Base-by-base conservation (phyloP, 2,329 filamentous ascomycete species). In the Rutstroemia sydowiana region DNA sequence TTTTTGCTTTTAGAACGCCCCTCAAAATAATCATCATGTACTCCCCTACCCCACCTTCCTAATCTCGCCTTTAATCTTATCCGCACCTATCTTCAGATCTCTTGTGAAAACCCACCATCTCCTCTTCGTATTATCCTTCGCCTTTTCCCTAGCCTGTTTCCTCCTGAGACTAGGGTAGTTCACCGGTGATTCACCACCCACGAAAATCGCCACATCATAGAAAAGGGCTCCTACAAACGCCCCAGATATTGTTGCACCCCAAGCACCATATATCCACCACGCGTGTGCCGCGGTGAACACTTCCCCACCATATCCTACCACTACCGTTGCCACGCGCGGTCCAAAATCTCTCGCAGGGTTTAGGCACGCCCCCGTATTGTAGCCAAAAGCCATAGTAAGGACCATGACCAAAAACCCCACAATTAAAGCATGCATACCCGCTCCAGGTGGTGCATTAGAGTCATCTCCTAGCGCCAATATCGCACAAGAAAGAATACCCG, bases 121-220 rank as follows among this genome's bases (percentile, higher is more conserved):
- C 57, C 39, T 57, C 57, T 58, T 59, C 55, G 58, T 79, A 67
- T 81, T 81, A 59, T 55, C 59, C 47, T 68, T 59, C 2, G 68
- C 67, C 39, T 70, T 63, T 55, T 68, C 62, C 8, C 68, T 71
- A 2, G 28, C 34, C 18, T 51, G 32, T 11, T 28, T 51, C 2
- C 48, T 45, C 44, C 70, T 64, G 52, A 66, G 66, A 30, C 72
- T 70, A 3, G 71, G 72, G 63, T 78, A 73, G 62, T 73, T 78
- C 51, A 75, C 71, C 13, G 74, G 75, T 36, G 68, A 71, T 58
- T 77, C 75, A 0, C 73, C 74, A 3, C 72, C 71, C 0, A 72
- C 72, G 56, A 77, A 77, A 56, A 72, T 76, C 58, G 69, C 71
- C 55, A 71, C 68, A 59, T 77, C 75, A 61, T 78, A 78, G 52